Percentiles rank a stretch among this genome's conserved stretches.
phyloP scores from a whole-genome alignment of 2,329 filamentous ascomycete species.

The Niveomyces coronatus region DNA sequence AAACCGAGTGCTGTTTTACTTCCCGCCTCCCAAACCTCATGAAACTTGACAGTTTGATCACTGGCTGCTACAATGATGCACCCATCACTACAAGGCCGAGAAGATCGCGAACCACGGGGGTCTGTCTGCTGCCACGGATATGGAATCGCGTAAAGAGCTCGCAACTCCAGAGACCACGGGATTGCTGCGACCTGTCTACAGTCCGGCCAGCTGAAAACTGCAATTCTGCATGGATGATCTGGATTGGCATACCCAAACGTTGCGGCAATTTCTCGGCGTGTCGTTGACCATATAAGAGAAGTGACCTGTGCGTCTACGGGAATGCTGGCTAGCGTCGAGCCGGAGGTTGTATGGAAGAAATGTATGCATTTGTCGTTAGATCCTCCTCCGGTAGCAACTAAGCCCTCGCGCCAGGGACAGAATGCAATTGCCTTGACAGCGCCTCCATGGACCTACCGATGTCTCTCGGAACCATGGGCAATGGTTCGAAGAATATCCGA shows the following conservation, averaged over 20 bases:
- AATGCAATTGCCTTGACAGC: slow-evolving; percentile 97
- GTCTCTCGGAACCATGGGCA: slow-evolving; percentile 47
- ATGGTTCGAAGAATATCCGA: slow-evolving; percentile 36
- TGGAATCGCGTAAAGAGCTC: slow-evolving; percentile 78
- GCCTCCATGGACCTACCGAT: slow-evolving; percentile 70
- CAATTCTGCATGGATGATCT: slow-evolving; percentile 79
- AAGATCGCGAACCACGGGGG: slow-evolving; percentile 16
- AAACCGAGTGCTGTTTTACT: slow-evolving; percentile 41
- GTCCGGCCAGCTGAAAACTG: slow-evolving; percentile 88
- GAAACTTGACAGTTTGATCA: slow-evolving; percentile 87
- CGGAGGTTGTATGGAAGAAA: slow-evolving; percentile 83
- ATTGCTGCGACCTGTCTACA: slow-evolving; percentile 79
- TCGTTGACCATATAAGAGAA: slow-evolving; percentile 80
- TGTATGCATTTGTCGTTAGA: slow-evolving; percentile 93
- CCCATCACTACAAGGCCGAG: slow-evolving; percentile 23
- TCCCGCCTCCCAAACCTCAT: slow-evolving; percentile 78
- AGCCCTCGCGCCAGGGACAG: slow-evolving; percentile 81
- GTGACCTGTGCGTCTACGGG: slow-evolving; percentile 91
- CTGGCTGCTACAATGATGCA: slow-evolving; percentile 88
- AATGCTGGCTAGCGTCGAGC: slow-evolving; percentile 78
- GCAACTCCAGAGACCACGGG: slow-evolving; percentile 68
- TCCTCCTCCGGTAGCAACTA: slow-evolving; percentile 85
- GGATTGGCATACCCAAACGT: slow-evolving; percentile 92
- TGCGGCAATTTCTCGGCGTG: slow-evolving; percentile 75
- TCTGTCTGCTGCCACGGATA: slow-evolving; percentile 50